Conservation (phyloP, 257 asterid species). For the Lantana camara region DNA sequence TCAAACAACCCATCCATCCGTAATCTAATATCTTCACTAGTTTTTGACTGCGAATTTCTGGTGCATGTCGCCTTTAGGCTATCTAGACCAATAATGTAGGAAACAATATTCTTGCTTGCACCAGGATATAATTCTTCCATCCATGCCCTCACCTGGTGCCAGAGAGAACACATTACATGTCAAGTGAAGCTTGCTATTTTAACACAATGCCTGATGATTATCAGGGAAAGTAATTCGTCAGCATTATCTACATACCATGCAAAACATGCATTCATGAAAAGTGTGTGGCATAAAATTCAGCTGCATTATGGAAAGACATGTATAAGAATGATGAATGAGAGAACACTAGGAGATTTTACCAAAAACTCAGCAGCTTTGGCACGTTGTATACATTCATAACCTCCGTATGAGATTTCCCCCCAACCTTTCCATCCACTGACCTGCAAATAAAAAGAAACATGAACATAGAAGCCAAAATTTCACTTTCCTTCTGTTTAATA, state of each 20-base stretch:
- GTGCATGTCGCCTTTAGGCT: slow-evolving; percentile 63
- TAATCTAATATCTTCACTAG: slow-evolving; percentile 69
- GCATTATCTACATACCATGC: slow-evolving; percentile 14
- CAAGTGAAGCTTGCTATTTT: slow-evolving; percentile 11
- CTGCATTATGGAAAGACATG: slow-evolving; percentile 3
- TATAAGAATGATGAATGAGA: slow-evolving; percentile 14
- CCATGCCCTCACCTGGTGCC: slow-evolving; percentile 87
- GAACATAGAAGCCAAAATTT: slow-evolving; percentile 17
- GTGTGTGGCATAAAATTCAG: slow-evolving; percentile 12
- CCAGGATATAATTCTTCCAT: slow-evolving; percentile 82
- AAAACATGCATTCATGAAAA: neutral
- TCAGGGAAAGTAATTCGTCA: neutral
- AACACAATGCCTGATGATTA: slow-evolving; percentile 13
- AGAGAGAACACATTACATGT: slow-evolving; percentile 20
- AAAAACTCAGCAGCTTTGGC: slow-evolving; percentile 91
- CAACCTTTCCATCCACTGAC: slow-evolving; percentile 96
- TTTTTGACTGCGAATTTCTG: slow-evolving; percentile 28
- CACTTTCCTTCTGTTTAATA: slow-evolving; percentile 2
- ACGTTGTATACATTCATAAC: slow-evolving; percentile 66
- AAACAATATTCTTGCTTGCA: slow-evolving; percentile 44
- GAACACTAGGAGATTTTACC: slow-evolving; percentile 44
- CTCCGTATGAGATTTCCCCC: slow-evolving; percentile 99
- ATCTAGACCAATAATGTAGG: slow-evolving; percentile 89
- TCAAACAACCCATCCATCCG: slow-evolving; percentile 95
- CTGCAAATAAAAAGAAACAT: slow-evolving; percentile 41